These are phyloP conservation scores for Aspergillus hancockii DNA, from an alignment of 495 filamentous ascomycete species.

Conservation along the genomic window DNA sequence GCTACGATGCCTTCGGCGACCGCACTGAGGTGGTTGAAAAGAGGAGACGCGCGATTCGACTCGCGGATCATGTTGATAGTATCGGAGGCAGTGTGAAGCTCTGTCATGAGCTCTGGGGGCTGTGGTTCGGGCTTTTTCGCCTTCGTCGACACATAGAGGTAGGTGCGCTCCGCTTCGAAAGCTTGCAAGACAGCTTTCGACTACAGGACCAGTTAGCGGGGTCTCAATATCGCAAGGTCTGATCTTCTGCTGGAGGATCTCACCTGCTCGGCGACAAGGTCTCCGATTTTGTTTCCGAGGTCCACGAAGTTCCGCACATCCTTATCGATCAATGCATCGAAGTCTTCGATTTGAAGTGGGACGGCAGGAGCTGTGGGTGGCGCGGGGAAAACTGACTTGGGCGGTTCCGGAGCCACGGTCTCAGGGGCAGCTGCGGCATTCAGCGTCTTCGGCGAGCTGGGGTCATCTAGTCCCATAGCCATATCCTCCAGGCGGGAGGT, in stretches of 20 bases:
- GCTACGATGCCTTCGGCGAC: conserved; percentile 87
- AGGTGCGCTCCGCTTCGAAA: conserved; percentile 82
- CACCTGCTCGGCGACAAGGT: conserved; percentile 79
- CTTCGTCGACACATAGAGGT: conserved; percentile 84
- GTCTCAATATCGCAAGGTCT: conserved; percentile 1
- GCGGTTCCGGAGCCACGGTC: conserved; percentile 36
- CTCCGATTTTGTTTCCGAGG: conserved; percentile 74
- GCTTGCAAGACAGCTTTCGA: conserved; percentile 61
- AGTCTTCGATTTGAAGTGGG: conserved; percentile 79
- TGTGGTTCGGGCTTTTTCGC: conserved; percentile 85
- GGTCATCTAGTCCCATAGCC: conserved; percentile 65
- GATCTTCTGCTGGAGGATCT: conserved; percentile 8
- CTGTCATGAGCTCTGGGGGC: conserved; percentile 72
- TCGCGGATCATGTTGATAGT: conserved; percentile 77
- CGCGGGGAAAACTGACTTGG: conserved; percentile 44
- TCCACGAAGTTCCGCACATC: conserved; percentile 78
- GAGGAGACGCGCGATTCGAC: conserved; percentile 65
- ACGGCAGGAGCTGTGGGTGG: conserved; percentile 57
- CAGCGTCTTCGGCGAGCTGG: conserved; percentile 53
- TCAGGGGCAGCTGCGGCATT: conserved; percentile 42
- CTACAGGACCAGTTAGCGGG: conserved; percentile 31
- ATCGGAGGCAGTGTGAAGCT: conserved; percentile 76
- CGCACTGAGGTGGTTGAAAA: conserved; percentile 77
- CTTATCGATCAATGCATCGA: conserved; percentile 74
- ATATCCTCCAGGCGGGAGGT: conserved; percentile 97